Conservation (phyloP, 805 yeast genomes). For the Starmerella powellii region DNA sequence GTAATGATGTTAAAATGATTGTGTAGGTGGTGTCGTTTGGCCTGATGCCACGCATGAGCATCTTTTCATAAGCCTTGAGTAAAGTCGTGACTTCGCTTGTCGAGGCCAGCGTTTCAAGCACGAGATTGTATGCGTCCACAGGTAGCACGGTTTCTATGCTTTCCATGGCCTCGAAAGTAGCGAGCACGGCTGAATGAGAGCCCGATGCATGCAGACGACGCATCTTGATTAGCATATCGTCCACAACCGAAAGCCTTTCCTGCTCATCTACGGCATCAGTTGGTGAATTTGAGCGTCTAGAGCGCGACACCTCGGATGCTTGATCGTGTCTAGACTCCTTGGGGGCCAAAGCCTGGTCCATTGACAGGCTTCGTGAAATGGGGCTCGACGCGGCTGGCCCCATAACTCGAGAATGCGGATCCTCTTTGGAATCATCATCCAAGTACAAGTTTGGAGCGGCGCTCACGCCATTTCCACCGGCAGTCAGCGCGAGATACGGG, state of each 20-base stretch:
- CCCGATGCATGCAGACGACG: slow-evolving; percentile 13
- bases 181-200: slow-evolving; percentile 13
- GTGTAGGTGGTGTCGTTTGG: slow-evolving; percentile 26
- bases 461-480: slow-evolving; percentile 10
- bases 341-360: too few species aligned
- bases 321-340: too few species aligned
- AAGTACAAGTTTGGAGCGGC: slow-evolving; percentile 6
- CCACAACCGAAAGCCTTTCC: not conserved
- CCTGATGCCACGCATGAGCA: slow-evolving; percentile 20
- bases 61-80: slow-evolving; percentile 25
- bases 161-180: slow-evolving; percentile 10
- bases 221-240: slow-evolving; percentile 13
- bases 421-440: slow-evolving; percentile 15
- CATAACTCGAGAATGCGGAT: not conserved
- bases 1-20: slow-evolving; percentile 22
- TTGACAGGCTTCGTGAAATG: too few species aligned
- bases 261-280: slow-evolving; percentile 7
- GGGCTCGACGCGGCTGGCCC: not conserved
- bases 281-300: not conserved
- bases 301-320: too few species aligned
- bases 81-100: slow-evolving; percentile 21
- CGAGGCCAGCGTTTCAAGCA: slow-evolving; percentile 19
- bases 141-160: slow-evolving; percentile 9
- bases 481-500: slow-evolving; percentile 14
- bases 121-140: slow-evolving; percentile 23